A percentile compares a stretch with the other conserved stretches of the same genome.
phyloP scores from a whole-genome alignment of 2,329 filamentous ascomycete species.

The Aspergillus udagawae region DNA sequence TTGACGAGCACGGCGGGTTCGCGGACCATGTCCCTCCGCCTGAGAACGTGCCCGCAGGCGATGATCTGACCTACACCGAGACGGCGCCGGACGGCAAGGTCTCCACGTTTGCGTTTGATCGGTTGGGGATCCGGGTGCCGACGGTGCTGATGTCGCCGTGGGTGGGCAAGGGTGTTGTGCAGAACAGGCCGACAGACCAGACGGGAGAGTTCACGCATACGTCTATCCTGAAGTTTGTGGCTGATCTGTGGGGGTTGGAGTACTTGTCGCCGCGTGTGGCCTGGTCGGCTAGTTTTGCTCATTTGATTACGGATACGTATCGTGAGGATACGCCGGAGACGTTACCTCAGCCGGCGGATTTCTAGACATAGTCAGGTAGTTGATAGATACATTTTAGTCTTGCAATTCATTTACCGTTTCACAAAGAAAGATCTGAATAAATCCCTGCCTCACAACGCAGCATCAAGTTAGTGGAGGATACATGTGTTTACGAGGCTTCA shows the following conservation, averaged over 20 bases:
- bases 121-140: conserved; percentile 43
- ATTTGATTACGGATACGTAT: conserved; percentile 21
- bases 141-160: conserved; percentile 44
- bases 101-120: conserved; percentile 40
- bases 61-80: conserved; percentile 32
- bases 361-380: conserved; percentile 7
- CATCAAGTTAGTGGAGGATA: too few relatives aligned
- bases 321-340: conserved; percentile 24
- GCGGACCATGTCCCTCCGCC: conserved; percentile 46
- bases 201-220: conserved; percentile 44
- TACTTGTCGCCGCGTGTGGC: conserved; percentile 37
- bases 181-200: conserved; percentile 35
- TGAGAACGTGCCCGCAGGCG: conserved; percentile 35
- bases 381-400: too few relatives aligned
- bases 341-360: conserved; percentile 22
- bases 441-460: too few relatives aligned
- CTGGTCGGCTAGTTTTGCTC: conserved; percentile 36
- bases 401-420: too few relatives aligned
- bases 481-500: too few relatives aligned
- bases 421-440: too few relatives aligned
- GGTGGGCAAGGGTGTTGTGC: conserved; percentile 40
- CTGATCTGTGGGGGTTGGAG: conserved; percentile 42
- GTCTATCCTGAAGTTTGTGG: conserved; percentile 41
- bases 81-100: conserved; percentile 31
- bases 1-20: conserved; percentile 48